Percentiles rank a stretch among this genome's conserved stretches.
Evolutionary conservation across 257 asterid species (phyloP).

Genomic region (Hygrophila difformis): DNA sequence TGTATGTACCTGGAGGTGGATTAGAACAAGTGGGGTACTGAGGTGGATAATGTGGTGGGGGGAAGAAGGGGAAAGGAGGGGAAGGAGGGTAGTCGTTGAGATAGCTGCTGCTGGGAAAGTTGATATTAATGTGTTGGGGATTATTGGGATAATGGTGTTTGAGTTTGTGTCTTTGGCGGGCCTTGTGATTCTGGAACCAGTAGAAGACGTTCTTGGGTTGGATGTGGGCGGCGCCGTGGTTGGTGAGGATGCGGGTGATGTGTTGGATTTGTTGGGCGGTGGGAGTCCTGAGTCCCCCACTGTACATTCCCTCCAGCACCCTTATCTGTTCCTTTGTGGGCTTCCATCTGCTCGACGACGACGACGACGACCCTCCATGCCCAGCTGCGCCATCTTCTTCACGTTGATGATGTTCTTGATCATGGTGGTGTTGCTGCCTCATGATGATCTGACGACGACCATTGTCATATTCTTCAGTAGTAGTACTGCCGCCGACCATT

Average conservation of each 20-base stretch:
- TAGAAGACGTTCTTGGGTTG: constrained; percentile 83
- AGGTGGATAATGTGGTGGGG: no score
- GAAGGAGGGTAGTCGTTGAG: constrained; percentile 27
- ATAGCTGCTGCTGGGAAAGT: constrained; percentile 20
- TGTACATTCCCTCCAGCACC: constrained; percentile 57
- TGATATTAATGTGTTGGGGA: constrained; percentile 33
- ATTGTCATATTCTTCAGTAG: no score
- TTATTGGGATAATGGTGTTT: constrained; percentile 39
- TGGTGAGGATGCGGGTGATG: constrained; percentile 43
- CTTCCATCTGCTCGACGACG: constrained; percentile 39
- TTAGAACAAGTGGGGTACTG: no score
- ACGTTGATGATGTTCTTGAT: no score
- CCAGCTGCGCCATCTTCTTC: no score
- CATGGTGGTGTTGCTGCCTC: no score
- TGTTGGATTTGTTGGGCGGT: constrained; percentile 71
- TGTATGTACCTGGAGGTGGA: no score
- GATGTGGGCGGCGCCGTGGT: constrained; percentile 61
- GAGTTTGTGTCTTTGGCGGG: constrained; percentile 83
- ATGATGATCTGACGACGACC: no score
- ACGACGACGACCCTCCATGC: constrained; percentile 26
- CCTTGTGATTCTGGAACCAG: constrained; percentile 88
- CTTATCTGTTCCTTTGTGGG: constrained; percentile 81
- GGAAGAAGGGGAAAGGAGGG: no score
- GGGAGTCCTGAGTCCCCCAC: constrained; percentile 69
- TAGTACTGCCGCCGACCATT: no score